Percentiles rank a stretch among this genome's conserved stretches.
Conservation (phyloP, 352 stramenopile genomes). For the Phytophthora constricta region DNA sequence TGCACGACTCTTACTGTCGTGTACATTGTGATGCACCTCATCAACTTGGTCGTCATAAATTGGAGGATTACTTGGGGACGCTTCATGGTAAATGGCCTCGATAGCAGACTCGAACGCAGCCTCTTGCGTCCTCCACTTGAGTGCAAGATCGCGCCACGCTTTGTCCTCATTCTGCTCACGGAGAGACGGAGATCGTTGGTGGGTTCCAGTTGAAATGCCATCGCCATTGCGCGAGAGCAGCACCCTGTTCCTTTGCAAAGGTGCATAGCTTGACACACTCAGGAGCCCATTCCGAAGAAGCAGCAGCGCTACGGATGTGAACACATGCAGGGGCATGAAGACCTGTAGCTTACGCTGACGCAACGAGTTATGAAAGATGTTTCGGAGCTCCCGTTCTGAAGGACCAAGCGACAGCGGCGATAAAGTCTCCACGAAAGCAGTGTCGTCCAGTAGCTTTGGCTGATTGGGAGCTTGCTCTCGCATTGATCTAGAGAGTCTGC, state of each 20-base stretch:
- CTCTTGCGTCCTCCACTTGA: slow-evolving; percentile 62
- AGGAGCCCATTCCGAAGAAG: slow-evolving; percentile 64
- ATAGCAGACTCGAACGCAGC: slow-evolving; percentile 54
- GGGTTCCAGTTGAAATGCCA: neutral
- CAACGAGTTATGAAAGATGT: slow-evolving; percentile 75
- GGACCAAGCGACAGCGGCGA: slow-evolving; percentile 52
- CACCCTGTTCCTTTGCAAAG: slow-evolving; percentile 28
- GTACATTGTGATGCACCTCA: neutral
- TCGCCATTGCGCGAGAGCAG: neutral
- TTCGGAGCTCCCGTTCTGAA: slow-evolving; percentile 58
- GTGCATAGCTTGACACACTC: slow-evolving; percentile 59
- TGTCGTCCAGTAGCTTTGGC: slow-evolving; percentile 50
- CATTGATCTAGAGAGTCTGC: neutral
- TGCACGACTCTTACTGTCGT: slow-evolving; percentile 22
- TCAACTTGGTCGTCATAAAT: neutral
- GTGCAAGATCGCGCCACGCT: slow-evolving; percentile 55
- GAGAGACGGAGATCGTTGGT: slow-evolving; percentile 22
- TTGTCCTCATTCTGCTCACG: slow-evolving; percentile 49
- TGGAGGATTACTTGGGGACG: neutral
- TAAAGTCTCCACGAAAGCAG: slow-evolving; percentile 53
- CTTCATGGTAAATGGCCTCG: slow-evolving; percentile 49
- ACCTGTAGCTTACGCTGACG: slow-evolving; percentile 58
- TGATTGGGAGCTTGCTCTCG: neutral
- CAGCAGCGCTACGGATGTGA: slow-evolving; percentile 67
- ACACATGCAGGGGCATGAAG: slow-evolving; percentile 68